These are phyloP conservation scores for Raphanus sativus DNA, from an alignment of 345 rosid species.

Conservation along the genomic window DNA sequence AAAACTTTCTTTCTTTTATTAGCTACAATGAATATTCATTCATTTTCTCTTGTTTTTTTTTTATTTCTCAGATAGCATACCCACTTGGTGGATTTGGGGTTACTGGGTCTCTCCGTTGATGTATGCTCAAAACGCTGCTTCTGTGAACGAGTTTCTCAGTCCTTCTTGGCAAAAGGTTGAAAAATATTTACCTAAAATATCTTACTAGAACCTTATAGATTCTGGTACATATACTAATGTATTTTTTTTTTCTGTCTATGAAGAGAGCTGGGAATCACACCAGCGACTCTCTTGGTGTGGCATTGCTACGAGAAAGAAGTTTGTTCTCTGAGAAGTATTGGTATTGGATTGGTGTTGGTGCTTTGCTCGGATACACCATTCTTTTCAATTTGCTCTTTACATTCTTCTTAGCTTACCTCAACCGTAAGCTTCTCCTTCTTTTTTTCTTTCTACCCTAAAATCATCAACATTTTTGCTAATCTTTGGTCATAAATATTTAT, in stretches of 20 bases:
- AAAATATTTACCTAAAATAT: background rate
- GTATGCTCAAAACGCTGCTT: slow-evolving; percentile 96
- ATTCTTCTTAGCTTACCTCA: slow-evolving; percentile 68
- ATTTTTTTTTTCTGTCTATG: slow-evolving; percentile 22
- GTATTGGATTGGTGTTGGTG: slow-evolving; percentile 98
- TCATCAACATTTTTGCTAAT: slow-evolving; percentile 5
- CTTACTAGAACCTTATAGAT: slow-evolving; percentile 4
- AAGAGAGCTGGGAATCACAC: slow-evolving; percentile 60
- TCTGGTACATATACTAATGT: slow-evolving; percentile 1
- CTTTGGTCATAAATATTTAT: slow-evolving; percentile 19
- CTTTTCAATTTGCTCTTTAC: slow-evolving; percentile 75
- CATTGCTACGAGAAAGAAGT: slow-evolving; percentile 64
- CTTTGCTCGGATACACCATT: slow-evolving; percentile 83
- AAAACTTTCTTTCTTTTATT: background rate
- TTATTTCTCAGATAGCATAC: slow-evolving; percentile 72
- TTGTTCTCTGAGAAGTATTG: slow-evolving; percentile 82
- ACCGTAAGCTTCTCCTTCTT: slow-evolving; percentile 63
- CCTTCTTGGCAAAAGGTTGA: slow-evolving; percentile 86
- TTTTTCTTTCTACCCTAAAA: background rate
- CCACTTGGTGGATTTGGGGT: slow-evolving; percentile 99
- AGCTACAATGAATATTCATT: slow-evolving; percentile 1
- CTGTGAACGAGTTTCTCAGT: slow-evolving; percentile 94
- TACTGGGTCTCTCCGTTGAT: slow-evolving; percentile 95
- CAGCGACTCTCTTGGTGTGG: slow-evolving; percentile 57
- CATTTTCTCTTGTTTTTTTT: slow-evolving; percentile 10